Evolutionary conservation across 108 stramenopile genomes (phyloP).

Genomic region (Pseudonitzschia delicatissima): DNA sequence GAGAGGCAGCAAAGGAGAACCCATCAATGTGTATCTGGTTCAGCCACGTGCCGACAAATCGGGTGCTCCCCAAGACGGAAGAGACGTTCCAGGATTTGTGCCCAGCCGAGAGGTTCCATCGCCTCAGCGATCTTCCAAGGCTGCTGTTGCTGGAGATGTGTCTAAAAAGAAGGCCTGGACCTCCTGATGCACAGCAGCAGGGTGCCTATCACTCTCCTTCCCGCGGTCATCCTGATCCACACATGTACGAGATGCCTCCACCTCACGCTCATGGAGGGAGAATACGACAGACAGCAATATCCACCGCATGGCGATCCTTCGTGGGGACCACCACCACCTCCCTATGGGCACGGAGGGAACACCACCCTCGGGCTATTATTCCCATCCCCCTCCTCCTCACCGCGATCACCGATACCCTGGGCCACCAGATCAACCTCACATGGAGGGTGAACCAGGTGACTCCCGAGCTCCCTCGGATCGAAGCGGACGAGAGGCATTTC

Average conservation of each 20-base stretch:
- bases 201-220: slow-evolving; percentile 9
- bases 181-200: slow-evolving; percentile 5
- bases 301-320: slow-evolving; percentile 8
- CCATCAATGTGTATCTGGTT: slow-evolving; percentile 57
- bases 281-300: slow-evolving; percentile 11
- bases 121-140: slow-evolving; percentile 11
- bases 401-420: slow-evolving; percentile 3
- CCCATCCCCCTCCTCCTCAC: slow-evolving; percentile 8
- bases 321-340: neutral
- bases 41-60: slow-evolving; percentile 38
- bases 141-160: neutral
- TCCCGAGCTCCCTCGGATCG: slow-evolving; percentile 10
- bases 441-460: slow-evolving; percentile 14
- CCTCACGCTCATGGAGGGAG: slow-evolving; percentile 19
- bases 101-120: slow-evolving; percentile 12
- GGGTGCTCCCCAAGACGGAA: neutral
- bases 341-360: slow-evolving; percentile 11
- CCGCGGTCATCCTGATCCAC: neutral
- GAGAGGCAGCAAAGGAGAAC: slow-evolving; percentile 26
- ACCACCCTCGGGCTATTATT: slow-evolving; percentile 25
- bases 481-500: slow-evolving; percentile 25
- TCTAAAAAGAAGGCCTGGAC: slow-evolving; percentile 1
- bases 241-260: slow-evolving; percentile 12
- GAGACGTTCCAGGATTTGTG: slow-evolving; percentile 12
- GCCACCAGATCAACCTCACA: neutral